phyloP scores from a whole-genome alignment of 768 basidiomycete species.

The Naematelia aurantialba region DNA sequence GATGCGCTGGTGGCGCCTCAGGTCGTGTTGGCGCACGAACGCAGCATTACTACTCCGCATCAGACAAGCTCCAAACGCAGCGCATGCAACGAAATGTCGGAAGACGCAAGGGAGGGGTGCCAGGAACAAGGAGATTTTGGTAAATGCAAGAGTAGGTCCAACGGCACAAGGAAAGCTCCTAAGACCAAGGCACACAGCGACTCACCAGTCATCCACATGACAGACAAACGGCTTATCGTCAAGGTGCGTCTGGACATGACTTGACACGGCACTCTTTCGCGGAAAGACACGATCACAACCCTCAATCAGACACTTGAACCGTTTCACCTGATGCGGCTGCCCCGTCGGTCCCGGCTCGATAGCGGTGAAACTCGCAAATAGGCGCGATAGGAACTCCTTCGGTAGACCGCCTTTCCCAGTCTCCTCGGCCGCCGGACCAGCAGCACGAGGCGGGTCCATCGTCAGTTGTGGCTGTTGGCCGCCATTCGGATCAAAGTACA shows the following conservation, averaged over 20 bases:
- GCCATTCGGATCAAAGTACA: neutral
- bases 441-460: conserved; percentile 13
- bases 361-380: conserved; percentile 46
- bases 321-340: conserved; percentile 30
- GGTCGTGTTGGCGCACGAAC: conserved; percentile 54
- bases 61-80: neutral
- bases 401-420: conserved; percentile 25
- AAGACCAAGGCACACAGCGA: too few relatives aligned
- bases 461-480: conserved; percentile 21
- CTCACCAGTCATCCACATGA: conserved; percentile 51
- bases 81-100: neutral
- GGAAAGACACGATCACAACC: conserved; percentile 46
- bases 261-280: conserved; percentile 51
- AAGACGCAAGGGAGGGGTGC: too few relatives aligned
- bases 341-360: conserved; percentile 28
- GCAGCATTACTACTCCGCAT: conserved; percentile 44
- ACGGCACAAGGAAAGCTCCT: too few relatives aligned
- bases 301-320: conserved; percentile 47
- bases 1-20: conserved; percentile 52
- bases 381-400: conserved; percentile 45
- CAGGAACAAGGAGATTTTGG: too few relatives aligned
- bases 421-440: neutral
- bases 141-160: too few relatives aligned
- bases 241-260: conserved; percentile 54
- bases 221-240: conserved; percentile 54